Conservation (phyloP, 805 yeast species). For the Starmerella tilneyi region DNA sequence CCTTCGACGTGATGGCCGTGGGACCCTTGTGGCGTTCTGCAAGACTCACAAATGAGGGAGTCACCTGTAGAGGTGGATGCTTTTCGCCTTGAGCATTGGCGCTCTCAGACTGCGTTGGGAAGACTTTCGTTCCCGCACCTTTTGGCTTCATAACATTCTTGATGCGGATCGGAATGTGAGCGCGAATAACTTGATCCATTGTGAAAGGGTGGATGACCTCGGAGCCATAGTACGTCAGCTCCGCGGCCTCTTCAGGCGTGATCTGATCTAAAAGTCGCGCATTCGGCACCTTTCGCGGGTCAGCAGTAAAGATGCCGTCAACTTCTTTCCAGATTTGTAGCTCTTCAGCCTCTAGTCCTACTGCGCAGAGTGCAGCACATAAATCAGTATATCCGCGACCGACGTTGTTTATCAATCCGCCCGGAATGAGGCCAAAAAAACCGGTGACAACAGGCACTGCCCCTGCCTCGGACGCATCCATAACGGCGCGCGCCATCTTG, state of each 20-base stretch:
- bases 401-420: slow-evolving; percentile 82
- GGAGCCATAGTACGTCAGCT: slow-evolving; percentile 91
- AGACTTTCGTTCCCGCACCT: slow-evolving; percentile 90
- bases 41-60: slow-evolving; percentile 6
- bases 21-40: slow-evolving; percentile 31
- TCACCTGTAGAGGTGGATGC: slow-evolving; percentile 2
- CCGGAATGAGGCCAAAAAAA: slow-evolving; percentile 91
- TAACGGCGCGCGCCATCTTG: slow-evolving; percentile 41
- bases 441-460: slow-evolving; percentile 88
- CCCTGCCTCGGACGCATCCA: slow-evolving; percentile 24
- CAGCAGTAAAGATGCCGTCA: slow-evolving; percentile 97
- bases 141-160: slow-evolving; percentile 89
- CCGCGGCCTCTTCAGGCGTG: slow-evolving; percentile 98
- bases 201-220: slow-evolving; percentile 98
- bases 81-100: slow-evolving; percentile 31
- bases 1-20: slow-evolving; percentile 96
- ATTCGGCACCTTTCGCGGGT: slow-evolving; percentile 85
- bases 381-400: slow-evolving; percentile 97
- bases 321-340: slow-evolving; percentile 98
- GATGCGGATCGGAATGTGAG: slow-evolving; percentile 91
- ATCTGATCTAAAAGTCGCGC: slow-evolving; percentile 79
- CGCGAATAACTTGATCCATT: slow-evolving; percentile 96
- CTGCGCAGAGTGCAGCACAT: slow-evolving; percentile 94
- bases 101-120: slow-evolving; percentile 48
- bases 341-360: slow-evolving; percentile 84